Base-by-base conservation (phyloP, 495 filamentous ascomycete species). In the Pyronema omphalodes region DNA sequence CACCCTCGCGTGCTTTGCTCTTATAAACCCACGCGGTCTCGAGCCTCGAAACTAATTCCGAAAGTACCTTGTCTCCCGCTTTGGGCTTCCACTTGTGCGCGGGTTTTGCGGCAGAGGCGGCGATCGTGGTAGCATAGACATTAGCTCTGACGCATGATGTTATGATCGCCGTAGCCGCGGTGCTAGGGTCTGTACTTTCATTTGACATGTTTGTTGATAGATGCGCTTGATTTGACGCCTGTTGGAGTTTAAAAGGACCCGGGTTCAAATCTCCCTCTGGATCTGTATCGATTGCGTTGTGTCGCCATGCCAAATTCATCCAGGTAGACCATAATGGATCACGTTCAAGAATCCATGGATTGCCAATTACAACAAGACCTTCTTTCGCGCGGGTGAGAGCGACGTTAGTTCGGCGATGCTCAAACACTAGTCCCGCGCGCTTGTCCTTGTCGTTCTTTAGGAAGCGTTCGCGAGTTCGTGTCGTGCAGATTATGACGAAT, bases 401-500 rank as follows among this genome's bases (percentile, higher is more conserved):
- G 3, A 78, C 74, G 58, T 77, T 77, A 51, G 73, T 67, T 56
- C 68, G 66, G 52, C 71, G 71, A 7, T 67, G 62, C 60, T 72
- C 68, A 44, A 69, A 64, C 7, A 79, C 60, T 14, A 78, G 55
- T 1, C 76, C 76, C 55, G 71, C 63, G n/a, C 72, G 73, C 36
- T 67, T 64, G 7, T 63, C 58, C 9, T 53, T 39, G 60, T 78
- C 76, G 19, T 65, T 61, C 9, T 65, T 61, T 3, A 79, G 63
- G 57, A 75, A 78, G 6, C 70, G 59, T n/a, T 57, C 56, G 18
- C 72, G 57, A 2, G 70, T 68, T 34, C 76, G 59, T 40, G 76
- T 79, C 1, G 74, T 76, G 56, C 76, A 78, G 14, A 79, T 57
- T 51, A 79, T 75, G 15, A 78, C 76, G 15, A 76, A 67, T 9